phyloP scores from a whole-genome alignment of 2,329 filamentous ascomycete species.

The Hypomyces perniciosus region DNA sequence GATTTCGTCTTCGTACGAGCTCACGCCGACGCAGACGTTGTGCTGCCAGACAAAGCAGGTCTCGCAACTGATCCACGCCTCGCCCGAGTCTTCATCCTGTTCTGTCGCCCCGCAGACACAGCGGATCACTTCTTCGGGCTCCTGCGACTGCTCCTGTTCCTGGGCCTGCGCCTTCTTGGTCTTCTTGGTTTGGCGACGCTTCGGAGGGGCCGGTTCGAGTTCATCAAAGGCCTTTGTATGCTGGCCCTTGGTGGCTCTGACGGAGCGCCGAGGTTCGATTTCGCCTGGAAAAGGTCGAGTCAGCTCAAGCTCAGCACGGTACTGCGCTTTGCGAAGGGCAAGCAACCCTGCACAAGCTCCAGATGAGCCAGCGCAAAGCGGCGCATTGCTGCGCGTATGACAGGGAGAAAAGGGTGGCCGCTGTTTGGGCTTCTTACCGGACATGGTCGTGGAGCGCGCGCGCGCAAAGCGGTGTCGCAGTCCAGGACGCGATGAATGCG shows the following conservation, averaged over 20 bases:
- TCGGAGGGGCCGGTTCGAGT: constrained; percentile 55
- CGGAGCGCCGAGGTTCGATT: constrained; percentile 82
- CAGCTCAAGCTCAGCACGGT: constrained; percentile 15
- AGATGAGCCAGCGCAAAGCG: not conserved
- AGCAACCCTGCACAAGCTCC: not conserved
- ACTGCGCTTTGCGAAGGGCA: not conserved
- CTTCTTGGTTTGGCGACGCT: constrained; percentile 45
- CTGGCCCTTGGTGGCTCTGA: constrained; percentile 93
- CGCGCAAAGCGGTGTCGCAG: constrained; percentile 10
- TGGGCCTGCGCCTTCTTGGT: constrained; percentile 60
- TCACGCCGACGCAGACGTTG: constrained; percentile 89
- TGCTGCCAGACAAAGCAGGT: constrained; percentile 93
- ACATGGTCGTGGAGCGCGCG: constrained; percentile 22
- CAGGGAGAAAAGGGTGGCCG: constrained; percentile 3
- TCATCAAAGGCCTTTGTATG: constrained; percentile 83
- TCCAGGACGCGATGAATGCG: not conserved
- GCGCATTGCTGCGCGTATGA: not conserved
- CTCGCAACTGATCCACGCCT: constrained; percentile 95
- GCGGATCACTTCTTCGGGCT: constrained; percentile 71
- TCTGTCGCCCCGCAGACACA: constrained; percentile 89
- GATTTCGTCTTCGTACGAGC: constrained; percentile 68
- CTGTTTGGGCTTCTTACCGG: constrained; percentile 25
- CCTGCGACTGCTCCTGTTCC: constrained; percentile 45
- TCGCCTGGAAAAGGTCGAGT: constrained; percentile 32
- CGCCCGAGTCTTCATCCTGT: constrained; percentile 76